A percentile compares a stretch with the other conserved stretches of the same genome.
Conservation (phyloP, 1,284 basidiomycete species). For the Coniferiporia sulphurascens region DNA sequence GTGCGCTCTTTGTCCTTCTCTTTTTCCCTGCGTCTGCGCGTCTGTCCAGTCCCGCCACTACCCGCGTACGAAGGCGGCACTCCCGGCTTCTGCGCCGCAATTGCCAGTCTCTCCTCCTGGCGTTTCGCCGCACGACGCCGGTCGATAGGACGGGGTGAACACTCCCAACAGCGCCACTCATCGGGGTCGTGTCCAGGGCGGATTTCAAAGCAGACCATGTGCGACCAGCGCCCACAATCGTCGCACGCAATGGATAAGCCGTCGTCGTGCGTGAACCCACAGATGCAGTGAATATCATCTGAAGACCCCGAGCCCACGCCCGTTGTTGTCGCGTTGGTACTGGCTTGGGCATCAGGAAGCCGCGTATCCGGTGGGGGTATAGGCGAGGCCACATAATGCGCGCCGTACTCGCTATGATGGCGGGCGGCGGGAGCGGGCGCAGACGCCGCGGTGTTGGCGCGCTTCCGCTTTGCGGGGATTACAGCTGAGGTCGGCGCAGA, state of each 20-base stretch:
- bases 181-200: slow-evolving; percentile 63
- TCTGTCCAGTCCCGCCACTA: slow-evolving; percentile 23
- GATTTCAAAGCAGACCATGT: slow-evolving; percentile 83
- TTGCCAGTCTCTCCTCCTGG: slow-evolving; percentile 29
- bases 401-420: not conserved
- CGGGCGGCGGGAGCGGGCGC: not conserved
- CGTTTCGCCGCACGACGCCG: not conserved
- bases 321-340: slow-evolving; percentile 18
- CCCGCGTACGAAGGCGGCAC: slow-evolving; percentile 27
- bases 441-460: slow-evolving; percentile 1
- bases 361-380: slow-evolving; percentile 20
- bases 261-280: slow-evolving; percentile 73
- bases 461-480: slow-evolving; percentile 13
- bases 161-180: slow-evolving; percentile 62
- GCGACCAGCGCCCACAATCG: slow-evolving; percentile 85
- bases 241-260: slow-evolving; percentile 94
- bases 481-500: not conserved
- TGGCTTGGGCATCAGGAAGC: slow-evolving; percentile 22
- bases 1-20: not conserved
- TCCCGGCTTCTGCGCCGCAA: slow-evolving; percentile 43
- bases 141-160: slow-evolving; percentile 44
- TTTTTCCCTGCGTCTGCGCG: slow-evolving; percentile 15
- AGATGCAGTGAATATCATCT: slow-evolving; percentile 66
- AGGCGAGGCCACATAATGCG: not conserved
- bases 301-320: slow-evolving; percentile 26